Evolutionary conservation across 768 basidiomycete genomes (phyloP), one percentile per base, ranked within the genome.

Genomic region (Mrakia frigida): DNA sequence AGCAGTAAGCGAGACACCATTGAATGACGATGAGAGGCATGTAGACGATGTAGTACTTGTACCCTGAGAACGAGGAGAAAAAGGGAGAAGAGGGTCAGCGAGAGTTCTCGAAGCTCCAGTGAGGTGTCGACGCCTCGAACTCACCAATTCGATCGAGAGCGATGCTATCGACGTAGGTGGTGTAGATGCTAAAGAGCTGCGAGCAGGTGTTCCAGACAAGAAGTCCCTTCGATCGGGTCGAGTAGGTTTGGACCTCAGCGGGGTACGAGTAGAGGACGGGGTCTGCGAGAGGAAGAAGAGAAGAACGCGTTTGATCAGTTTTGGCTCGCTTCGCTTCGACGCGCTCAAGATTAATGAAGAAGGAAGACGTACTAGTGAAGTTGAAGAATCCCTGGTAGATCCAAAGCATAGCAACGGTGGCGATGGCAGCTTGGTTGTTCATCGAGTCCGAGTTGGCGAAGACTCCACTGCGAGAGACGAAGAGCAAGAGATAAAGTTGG

Each of bases 221-320:
- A 16, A 83, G 77, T 14, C 84, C 84, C 77, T 85, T 85, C 60
- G 80, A 81, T 16, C 84, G 80, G 78, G 84, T 82, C 3, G 83
- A 82, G 79, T 80, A 84, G 1, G 83, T 82, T 74, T 83, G 81
- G 37, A 84, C 81, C 65, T 85, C 84, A 75, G 83, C 82, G 5
- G 82, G 82, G 76, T 82, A 79, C 28, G 79, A 76, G 73, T 80
- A 80, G 7, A 79, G 65, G 59, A 80, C 71, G 11, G 78, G 78
- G 61, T 74, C 73, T 74, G 73, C 56, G 72, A 60, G 41, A 6
- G 5, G n/a, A 25, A 73, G 60, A 6, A 59, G 14, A 73, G 33
- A 25, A 73, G 35, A 37, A 23, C 21, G 25, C 0, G n/a, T 5
- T 9, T 4, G 16, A 39, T 43, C 70, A 71, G 70, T 31, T 52